phyloP scores from a whole-genome alignment of 768 basidiomycete genomes.

The Mycena venus region DNA sequence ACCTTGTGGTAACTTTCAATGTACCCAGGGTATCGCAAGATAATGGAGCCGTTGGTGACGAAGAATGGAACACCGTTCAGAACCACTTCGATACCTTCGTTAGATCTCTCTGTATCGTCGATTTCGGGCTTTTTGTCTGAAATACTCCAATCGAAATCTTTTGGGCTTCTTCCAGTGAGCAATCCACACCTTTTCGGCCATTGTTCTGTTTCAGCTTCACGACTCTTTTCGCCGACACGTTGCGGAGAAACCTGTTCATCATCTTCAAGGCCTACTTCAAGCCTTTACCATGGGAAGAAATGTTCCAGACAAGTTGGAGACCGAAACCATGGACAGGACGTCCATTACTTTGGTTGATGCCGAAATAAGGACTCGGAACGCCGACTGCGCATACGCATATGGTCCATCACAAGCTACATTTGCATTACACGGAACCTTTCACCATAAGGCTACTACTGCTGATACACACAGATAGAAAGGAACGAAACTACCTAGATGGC shows the following conservation, averaged over 20 bases:
- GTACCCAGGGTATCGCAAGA: constrained; percentile 70
- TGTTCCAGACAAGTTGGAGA: not conserved
- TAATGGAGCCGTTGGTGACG: constrained; percentile 57
- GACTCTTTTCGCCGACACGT: not conserved
- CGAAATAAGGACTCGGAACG: not conserved
- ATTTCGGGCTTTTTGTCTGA: constrained; percentile 81
- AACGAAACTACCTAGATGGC: constrained; percentile 23
- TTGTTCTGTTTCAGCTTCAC: not conserved
- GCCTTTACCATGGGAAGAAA: not conserved
- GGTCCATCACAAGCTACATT: not conserved
- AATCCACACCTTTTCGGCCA: not conserved
- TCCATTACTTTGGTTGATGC: constrained; percentile 6
- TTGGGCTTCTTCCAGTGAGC: not conserved
- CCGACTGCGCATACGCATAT: constrained; percentile 3
- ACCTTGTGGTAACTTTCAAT: constrained; percentile 90
- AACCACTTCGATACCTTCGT: constrained; percentile 69
- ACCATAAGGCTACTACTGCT: constrained; percentile 9
- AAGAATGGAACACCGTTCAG: constrained; percentile 51
- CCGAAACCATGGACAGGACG: not conserved
- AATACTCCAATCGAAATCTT: constrained; percentile 19
- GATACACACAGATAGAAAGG: constrained; percentile 24
- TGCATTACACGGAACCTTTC: constrained; percentile 2
- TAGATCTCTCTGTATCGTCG: constrained; percentile 71
- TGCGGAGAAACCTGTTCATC: constrained; percentile 7
- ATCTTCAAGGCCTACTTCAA: not conserved